Base-by-base conservation (phyloP, 495 filamentous ascomycete species). In the Podospora fimiseda region DNA sequence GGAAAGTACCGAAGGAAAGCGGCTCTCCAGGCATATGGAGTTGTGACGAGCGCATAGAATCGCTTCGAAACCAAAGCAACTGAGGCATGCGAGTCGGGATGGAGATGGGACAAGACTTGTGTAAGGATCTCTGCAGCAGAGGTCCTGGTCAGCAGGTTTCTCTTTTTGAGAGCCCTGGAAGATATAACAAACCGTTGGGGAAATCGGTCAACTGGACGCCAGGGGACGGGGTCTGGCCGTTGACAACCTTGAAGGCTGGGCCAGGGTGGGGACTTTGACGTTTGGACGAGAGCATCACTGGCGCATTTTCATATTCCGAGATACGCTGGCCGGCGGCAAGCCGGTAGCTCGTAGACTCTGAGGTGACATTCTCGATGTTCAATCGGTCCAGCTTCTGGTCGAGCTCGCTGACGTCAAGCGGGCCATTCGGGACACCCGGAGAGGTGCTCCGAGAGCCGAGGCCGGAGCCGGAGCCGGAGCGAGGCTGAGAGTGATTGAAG, bases 1-100 rank as follows among this genome's bases (percentile, higher is more conserved):
- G 88, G 87, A 63, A 96, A 96, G 73, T 83, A 92, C 11, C 90
- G 87, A 41, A 87, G 80, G 60, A 96, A 96, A 1, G 90, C 91
- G 51, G 84, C 85, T 43, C 88, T 78, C 91, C 91, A 96, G 2
- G 90, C 89, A 68, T 95, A 89, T 2, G 89, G 90, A 1, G 86
- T 88, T 2, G 88, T 95, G 41, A 95, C 85, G 51, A 96, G 71
- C 36, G 73, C 70, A 65, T 93, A 86, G 66, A 95, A 92, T 46
- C 85, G 87, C 60, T 82, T 83, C 23, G 89, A 95, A 15, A 96
- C 90, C 39, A 91, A 72, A 8, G 89, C 80, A 2, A 92, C 84
- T 5, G 85, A 76, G 5, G 81, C 82, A 43, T 95, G 78, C 5
- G 89, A 87, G 45, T 86, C 77, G 9, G 90, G 87, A 13, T 89